These are phyloP conservation scores for Fusarium tjaetaba DNA, from an alignment of 2,329 filamentous ascomycete genomes.

Conservation along the genomic window DNA sequence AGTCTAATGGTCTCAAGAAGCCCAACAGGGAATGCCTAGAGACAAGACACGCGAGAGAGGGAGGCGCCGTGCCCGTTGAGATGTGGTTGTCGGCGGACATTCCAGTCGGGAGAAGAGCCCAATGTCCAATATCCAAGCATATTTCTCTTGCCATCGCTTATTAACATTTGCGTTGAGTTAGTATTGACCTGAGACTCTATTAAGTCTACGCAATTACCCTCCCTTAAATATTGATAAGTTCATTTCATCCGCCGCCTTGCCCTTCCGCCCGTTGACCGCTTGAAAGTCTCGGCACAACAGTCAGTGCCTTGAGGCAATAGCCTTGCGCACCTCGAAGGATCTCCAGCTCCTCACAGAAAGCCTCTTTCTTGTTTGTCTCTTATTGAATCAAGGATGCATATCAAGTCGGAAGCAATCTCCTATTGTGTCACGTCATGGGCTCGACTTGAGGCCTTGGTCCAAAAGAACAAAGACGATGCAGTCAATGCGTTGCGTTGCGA, in stretches of 20 bases:
- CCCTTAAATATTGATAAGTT: not conserved
- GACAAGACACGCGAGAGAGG: conserved; percentile 21
- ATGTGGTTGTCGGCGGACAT: conserved; percentile 23
- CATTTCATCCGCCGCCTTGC: not conserved
- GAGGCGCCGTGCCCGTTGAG: conserved; percentile 39
- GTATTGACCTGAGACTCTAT: not conserved
- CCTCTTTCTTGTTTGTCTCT: conserved; percentile 10
- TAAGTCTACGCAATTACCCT: not conserved
- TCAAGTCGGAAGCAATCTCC: not conserved
- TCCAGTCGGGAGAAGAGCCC: conserved; percentile 28
- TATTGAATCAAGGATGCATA: not conserved
- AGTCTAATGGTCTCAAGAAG: not conserved
- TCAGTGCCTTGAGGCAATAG: conserved; percentile 22
- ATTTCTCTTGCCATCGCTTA: not conserved
- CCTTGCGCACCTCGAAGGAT: conserved; percentile 23
- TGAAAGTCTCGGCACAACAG: not conserved
- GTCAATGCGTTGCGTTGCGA: not conserved
- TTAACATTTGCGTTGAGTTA: not conserved
- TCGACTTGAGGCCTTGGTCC: not conserved
- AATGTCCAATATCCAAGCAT: conserved; percentile 27
- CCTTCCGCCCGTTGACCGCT: not conserved
- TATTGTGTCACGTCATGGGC: not conserved
- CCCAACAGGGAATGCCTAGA: not conserved
- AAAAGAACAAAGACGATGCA: conserved; percentile 6
- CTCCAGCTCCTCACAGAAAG: conserved; percentile 3